Evolutionary conservation across 768 basidiomycete species (phyloP), one percentile per base, ranked within the genome.

Genomic region (Tulasnella sp.): DNA sequence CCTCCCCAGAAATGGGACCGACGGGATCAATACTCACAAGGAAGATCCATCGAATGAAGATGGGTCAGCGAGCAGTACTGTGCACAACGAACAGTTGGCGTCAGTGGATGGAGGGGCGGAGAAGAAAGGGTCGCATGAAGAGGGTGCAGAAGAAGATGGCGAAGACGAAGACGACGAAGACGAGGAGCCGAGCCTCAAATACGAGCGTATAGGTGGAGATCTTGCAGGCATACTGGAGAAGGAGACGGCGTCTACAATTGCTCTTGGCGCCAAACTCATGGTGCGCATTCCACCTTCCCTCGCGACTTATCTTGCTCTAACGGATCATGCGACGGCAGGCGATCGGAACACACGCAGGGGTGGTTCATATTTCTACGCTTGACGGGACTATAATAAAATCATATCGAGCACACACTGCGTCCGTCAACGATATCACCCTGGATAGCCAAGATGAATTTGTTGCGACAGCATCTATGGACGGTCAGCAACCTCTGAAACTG

Each of bases 391-490:
- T 86, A 45, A 77, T 92, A 71, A 93, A 91, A 70, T 88, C 89
- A 1, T 96, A 84, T 71, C 85, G 91, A 66, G 89, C 87, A 1
- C 96, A 99, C 67, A 74, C 81, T 31, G 93, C 93, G 0, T 89
- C 89, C 10, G 76, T 98, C 57, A 80, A 82, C 59, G 92, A 92
- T 67, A 83, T 98, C 38, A 80, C 78, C 50, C 77, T 98, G 66
- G 93, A 97, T 68, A 73, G 76, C 55, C 87, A 85, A 0, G 84
- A 81, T 30, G 92, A 96, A 60, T 97, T 92, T 66, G 80, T 98
- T 5, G 92, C 85, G 1, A 92, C 91, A 5, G 87, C 93, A 0
- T 92, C 91, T 2, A 82, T 94, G 63, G 94, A 99, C 71, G 94
- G 94, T 90, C 69, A 72, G 80, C 66, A 11, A 41, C 24, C 12